Conservation (phyloP, 106 monocot genomes). For the Posidonia australis region DNA sequence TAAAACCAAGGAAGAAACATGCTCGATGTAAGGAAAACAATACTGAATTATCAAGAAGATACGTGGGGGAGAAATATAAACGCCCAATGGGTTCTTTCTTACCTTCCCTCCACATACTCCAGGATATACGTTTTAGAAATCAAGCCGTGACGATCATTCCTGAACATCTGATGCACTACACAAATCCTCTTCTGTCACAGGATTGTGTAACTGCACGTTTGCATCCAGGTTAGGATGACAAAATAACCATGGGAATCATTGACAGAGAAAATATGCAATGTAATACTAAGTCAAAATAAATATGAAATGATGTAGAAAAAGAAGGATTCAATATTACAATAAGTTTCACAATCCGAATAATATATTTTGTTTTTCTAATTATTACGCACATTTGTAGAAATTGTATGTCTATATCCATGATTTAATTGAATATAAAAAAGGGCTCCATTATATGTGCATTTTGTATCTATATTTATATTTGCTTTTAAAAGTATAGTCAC, state of each 20-base stretch:
- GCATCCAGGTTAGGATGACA: neutral
- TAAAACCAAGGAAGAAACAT: too few species aligned
- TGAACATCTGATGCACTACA: neutral
- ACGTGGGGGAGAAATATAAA: neutral
- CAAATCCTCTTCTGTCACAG: constrained; percentile 6
- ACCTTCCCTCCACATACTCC: neutral
- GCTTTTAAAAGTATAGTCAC: too few species aligned
- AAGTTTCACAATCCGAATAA: neutral
- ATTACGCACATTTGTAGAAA: too few species aligned
- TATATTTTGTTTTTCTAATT: too few species aligned
- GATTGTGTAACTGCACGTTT: constrained; percentile 5
- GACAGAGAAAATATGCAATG: neutral
- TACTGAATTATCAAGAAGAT: too few species aligned
- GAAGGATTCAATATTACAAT: neutral
- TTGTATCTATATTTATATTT: too few species aligned
- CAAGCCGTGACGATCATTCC: neutral
- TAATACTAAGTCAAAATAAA: too few species aligned
- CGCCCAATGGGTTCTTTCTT: neutral
- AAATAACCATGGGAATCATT: neutral
- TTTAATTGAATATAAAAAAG: too few species aligned
- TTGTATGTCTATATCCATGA: too few species aligned
- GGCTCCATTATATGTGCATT: too few species aligned
- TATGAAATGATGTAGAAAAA: neutral
- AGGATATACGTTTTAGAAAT: neutral
- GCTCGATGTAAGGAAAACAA: too few species aligned